A percentile compares a stretch with the other conserved stretches of the same genome.
These are phyloP conservation scores for Penicillium sumatraense DNA, from an alignment of 2,329 filamentous ascomycete species.

Conservation along the genomic window DNA sequence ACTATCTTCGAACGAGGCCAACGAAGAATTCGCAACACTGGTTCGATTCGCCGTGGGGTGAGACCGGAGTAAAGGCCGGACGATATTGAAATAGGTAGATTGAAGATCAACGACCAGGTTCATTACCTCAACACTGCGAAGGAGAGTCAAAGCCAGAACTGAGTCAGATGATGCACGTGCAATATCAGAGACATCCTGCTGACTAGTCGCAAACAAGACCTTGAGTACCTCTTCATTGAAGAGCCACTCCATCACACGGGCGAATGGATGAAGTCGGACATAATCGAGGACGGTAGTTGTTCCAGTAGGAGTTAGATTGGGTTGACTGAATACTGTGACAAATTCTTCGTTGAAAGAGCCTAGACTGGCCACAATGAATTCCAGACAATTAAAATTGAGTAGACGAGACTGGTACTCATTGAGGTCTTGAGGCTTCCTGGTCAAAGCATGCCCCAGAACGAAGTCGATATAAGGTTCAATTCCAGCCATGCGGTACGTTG, in stretches of 20 bases:
- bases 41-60: constrained; percentile 63
- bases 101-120: constrained; percentile 83
- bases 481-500: constrained; percentile 76
- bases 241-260: constrained; percentile 96
- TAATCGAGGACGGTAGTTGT: constrained; percentile 79
- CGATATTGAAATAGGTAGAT: constrained; percentile 86
- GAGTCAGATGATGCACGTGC: constrained; percentile 76
- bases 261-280: constrained; percentile 86
- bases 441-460: constrained; percentile 78
- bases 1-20: constrained; percentile 90
- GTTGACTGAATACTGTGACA: constrained; percentile 80
- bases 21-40: constrained; percentile 73
- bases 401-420: constrained; percentile 73
- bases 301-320: constrained; percentile 72
- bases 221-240: constrained; percentile 89
- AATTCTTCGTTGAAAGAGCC: constrained; percentile 92
- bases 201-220: constrained; percentile 76
- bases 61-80: constrained; percentile 75
- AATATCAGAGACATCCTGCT: constrained; percentile 75
- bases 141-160: constrained; percentile 76
- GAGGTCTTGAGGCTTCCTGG: constrained; percentile 67
- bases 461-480: constrained; percentile 95
- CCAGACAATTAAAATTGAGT: constrained; percentile 78
- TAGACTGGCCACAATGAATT: constrained; percentile 80
- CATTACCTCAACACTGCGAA: constrained; percentile 82